Evolutionary conservation across 139 green algal genomes (phyloP).

Genomic region (Chlamydomonas sp.): DNA sequence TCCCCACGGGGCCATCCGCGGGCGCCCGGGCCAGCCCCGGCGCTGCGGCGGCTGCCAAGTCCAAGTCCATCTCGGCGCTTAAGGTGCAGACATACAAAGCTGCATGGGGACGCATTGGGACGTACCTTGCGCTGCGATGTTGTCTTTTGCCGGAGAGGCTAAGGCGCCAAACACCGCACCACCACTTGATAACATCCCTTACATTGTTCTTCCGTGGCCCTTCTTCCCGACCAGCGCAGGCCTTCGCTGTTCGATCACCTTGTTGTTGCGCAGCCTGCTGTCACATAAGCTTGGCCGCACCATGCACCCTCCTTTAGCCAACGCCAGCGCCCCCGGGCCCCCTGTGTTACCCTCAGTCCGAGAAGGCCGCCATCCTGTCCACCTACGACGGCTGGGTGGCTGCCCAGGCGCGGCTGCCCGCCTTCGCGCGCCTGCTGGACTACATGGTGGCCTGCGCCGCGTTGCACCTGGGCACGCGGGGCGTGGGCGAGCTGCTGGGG

Average conservation of each 20-base stretch:
- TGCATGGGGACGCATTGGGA: too few relatives aligned
- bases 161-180: too few relatives aligned
- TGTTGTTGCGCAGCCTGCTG: too few relatives aligned
- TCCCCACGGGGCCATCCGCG: background rate
- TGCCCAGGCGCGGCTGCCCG: constrained; percentile 30
- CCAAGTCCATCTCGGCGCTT: constrained; percentile 23
- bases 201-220: too few relatives aligned
- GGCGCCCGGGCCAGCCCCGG: background rate
- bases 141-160: too few relatives aligned
- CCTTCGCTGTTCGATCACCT: background rate
- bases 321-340: too few relatives aligned
- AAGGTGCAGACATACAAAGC: background rate
- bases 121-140: too few relatives aligned
- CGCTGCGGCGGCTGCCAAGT: background rate
- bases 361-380: constrained; percentile 27
- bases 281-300: too few relatives aligned
- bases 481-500: constrained; percentile 28
- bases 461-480: constrained; percentile 18
- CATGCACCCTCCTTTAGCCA: too few relatives aligned
- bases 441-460: constrained; percentile 45
- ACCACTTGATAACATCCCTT: too few relatives aligned
- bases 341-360: background rate
- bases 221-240: background rate
- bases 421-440: constrained; percentile 42
- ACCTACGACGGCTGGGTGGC: constrained; percentile 30